Percentiles rank a stretch among this genome's conserved stretches.
Evolutionary conservation across 257 asterid genomes (phyloP).

Genomic region (Solanum sitiens): DNA sequence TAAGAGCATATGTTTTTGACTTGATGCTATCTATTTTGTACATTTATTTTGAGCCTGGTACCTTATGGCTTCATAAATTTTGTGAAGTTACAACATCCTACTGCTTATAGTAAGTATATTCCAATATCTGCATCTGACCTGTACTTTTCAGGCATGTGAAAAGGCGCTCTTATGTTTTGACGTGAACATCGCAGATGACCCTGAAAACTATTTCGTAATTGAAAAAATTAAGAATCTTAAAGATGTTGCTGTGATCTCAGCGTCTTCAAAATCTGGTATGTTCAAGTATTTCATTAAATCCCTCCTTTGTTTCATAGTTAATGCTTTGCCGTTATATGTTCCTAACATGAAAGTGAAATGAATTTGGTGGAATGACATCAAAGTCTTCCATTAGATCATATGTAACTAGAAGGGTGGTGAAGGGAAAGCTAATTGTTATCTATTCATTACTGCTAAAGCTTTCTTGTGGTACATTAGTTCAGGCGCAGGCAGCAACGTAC

Average conservation of each 20-base stretch:
- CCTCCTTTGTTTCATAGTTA: background rate
- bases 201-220: slow-evolving; percentile 11
- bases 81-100: background rate
- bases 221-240: slow-evolving; percentile 47
- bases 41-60: background rate
- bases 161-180: slow-evolving; percentile 42
- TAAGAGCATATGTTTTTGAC: background rate
- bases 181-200: slow-evolving; percentile 1
- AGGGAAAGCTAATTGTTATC: background rate
- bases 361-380: background rate
- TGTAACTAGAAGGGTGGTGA: background rate
- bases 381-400: background rate
- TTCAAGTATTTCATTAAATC: background rate
- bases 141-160: slow-evolving; percentile 55
- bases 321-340: background rate
- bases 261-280: slow-evolving; percentile 64
- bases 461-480: slow-evolving; percentile 46
- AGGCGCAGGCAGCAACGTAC: slow-evolving; percentile 58
- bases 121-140: background rate
- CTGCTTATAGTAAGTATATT: background rate
- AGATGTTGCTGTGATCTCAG: slow-evolving; percentile 34
- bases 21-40: background rate
- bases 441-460: background rate
- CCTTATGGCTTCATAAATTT: background rate
- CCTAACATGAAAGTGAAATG: background rate